Conservation (phyloP, 177 flowering plant species). For the Tripterygium wilfordii region DNA sequence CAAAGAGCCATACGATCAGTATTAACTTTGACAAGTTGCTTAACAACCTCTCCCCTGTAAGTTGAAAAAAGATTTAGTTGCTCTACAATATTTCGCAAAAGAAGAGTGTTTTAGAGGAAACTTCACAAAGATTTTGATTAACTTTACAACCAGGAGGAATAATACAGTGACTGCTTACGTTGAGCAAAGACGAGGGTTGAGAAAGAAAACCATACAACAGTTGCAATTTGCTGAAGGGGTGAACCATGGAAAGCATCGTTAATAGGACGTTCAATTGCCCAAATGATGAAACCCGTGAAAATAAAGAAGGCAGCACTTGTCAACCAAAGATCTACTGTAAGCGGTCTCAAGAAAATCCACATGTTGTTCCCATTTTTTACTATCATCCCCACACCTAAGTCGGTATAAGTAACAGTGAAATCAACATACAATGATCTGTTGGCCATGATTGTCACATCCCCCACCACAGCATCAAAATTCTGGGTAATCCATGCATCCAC, state of each 20-base stretch:
- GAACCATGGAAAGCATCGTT: constrained; percentile 20
- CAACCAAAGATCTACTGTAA: constrained; percentile 19
- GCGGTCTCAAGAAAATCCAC: constrained; percentile 27
- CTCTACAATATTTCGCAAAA: background rate
- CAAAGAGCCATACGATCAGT: constrained; percentile 20
- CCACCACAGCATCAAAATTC: constrained; percentile 29
- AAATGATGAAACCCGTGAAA: constrained; percentile 14
- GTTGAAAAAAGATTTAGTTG: background rate
- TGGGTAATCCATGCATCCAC: background rate
- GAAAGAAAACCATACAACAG: constrained; percentile 19
- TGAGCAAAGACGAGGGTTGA: constrained; percentile 23
- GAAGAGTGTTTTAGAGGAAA: background rate
- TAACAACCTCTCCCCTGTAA: constrained; percentile 17
- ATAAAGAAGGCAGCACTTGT: constrained; percentile 11
- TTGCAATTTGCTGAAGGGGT: constrained; percentile 5
- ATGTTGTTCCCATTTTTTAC: constrained; percentile 3
- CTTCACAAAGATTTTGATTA: too few species aligned
- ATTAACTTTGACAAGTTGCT: constrained; percentile 21
- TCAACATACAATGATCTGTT: constrained; percentile 24
- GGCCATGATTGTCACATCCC: constrained; percentile 19
- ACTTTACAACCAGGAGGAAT: too few species aligned
- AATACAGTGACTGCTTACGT: constrained; percentile 13
- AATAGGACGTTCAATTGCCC: constrained; percentile 16
- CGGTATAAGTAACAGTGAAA: constrained; percentile 22
- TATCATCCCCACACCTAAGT: constrained; percentile 14